Evolutionary conservation across 2,329 filamentous ascomycete genomes (phyloP).

Genomic region (Fusarium sarcochroum): DNA sequence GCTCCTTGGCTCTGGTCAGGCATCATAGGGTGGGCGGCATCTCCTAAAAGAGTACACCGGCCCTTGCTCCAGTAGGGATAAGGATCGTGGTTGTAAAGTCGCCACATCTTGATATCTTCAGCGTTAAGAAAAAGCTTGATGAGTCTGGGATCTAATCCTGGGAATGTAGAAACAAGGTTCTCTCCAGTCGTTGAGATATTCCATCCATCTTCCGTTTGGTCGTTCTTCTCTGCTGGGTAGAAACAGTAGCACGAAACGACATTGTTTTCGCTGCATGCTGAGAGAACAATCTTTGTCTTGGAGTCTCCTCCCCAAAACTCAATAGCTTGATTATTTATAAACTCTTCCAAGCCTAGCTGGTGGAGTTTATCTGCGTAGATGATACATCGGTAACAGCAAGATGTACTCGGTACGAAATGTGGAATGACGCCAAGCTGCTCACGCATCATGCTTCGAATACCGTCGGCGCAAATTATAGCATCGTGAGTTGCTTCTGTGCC

Average conservation of each 20-base stretch:
- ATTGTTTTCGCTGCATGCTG: constrained; percentile 71
- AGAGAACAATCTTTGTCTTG: constrained; percentile 73
- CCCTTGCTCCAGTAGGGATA: constrained; percentile 33
- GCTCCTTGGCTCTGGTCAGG: constrained; percentile 26
- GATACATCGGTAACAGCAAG: constrained; percentile 24
- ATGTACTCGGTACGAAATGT: constrained; percentile 5
- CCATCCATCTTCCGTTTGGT: constrained; percentile 70
- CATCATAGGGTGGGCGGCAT: constrained; percentile 36
- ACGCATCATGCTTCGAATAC: constrained; percentile 19
- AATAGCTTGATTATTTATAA: constrained; percentile 58
- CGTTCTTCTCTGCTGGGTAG: constrained; percentile 70
- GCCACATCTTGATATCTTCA: constrained; percentile 72
- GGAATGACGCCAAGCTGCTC: constrained; percentile 12
- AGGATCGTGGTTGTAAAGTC: constrained; percentile 62
- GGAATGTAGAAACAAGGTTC: constrained; percentile 70
- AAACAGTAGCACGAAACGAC: constrained; percentile 76
- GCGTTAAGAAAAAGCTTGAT: constrained; percentile 68
- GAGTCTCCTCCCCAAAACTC: constrained; percentile 75
- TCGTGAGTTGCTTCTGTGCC: constrained; percentile 12
- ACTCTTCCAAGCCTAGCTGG: constrained; percentile 13
- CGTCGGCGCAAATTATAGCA: constrained; percentile 20
- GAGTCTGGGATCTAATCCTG: constrained; percentile 68
- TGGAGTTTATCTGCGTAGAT: constrained; percentile 20
- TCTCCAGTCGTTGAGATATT: constrained; percentile 63
- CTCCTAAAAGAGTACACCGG: constrained; percentile 20